These are phyloP conservation scores for Hygrophila difformis DNA, from an alignment of 257 asterid species.

Conservation along the genomic window DNA sequence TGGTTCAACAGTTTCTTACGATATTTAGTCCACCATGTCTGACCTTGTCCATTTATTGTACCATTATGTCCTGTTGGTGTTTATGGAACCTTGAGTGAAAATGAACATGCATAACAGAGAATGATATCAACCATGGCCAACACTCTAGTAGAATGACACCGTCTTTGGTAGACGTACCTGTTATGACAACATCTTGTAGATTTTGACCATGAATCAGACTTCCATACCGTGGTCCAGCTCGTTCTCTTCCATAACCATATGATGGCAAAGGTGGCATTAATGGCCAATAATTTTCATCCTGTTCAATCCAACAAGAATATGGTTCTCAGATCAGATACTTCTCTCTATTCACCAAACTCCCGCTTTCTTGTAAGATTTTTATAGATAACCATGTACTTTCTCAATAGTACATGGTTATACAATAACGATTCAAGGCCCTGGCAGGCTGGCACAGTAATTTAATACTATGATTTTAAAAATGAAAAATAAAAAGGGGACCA, in stretches of 20 bases:
- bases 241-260: conserved; percentile 85
- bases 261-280: conserved; percentile 97
- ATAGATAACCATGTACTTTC: too few relatives aligned
- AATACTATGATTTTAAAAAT: too few relatives aligned
- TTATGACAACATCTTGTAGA: conserved; percentile 74
- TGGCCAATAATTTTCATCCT: conserved; percentile 80
- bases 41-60: conserved; percentile 87
- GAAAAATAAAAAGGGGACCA: too few relatives aligned
- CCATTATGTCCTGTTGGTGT: conserved; percentile 74
- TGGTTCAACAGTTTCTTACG: conserved; percentile 47
- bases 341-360: conserved; percentile 3
- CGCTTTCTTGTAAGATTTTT: too few relatives aligned
- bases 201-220: conserved; percentile 92
- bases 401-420: too few relatives aligned
- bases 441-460: too few relatives aligned
- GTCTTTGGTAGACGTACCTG: conserved; percentile 58
- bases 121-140: conserved; percentile 1
- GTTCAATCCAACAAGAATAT: conserved; percentile 22
- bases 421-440: too few relatives aligned
- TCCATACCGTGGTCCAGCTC: conserved; percentile 82
- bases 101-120: background rate
- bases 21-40: conserved; percentile 80
- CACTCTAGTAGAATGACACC: too few relatives aligned
- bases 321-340: conserved; percentile 7
- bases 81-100: conserved; percentile 14